Evolutionary conservation across 805 yeast genomes (phyloP), one percentile per base, ranked within the genome.

Genomic region (Kazachstania psychrophila): DNA sequence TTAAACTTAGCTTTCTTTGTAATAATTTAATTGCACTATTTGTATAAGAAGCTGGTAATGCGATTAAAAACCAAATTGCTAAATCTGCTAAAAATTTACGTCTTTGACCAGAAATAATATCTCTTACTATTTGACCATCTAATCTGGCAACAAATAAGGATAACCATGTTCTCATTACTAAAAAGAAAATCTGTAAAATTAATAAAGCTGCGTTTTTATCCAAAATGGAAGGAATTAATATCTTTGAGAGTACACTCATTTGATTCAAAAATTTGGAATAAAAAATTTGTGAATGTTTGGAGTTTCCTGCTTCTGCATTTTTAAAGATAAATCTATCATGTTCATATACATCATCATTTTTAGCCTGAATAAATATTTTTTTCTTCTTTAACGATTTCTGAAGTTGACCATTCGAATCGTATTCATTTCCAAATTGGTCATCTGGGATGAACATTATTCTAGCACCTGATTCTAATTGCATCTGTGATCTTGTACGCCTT

Each of bases 111-210:
- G 86, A 79, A 47, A 88, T 85, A 52, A 88, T 73, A 58, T 87
- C 89, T 56, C 83, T 79, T 31, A 87, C 95, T 34, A 88, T 81
- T 56, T 83, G 89, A 49, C 96, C 96, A 58, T 88, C 97, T 34
- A 88, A 66, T 54, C 80, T 79, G 4, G 97, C 94, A 23, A 88
- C 86, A 40, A 87, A 62, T 38, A 88, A 67, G 20, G 92, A 80
- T 41, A 88, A 68, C 81, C 88, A 88, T 1, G 97, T 88, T 59
- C 97, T 69, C 45, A 85, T 68, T 16, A 85, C 65, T 28, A 88
- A 67, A 47, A 86, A 82, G 42, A 75, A 65, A 39, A 88, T 75
- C 52, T 88, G 95, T 6, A 84, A 66, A 3, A 73, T 57, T 29
- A 88, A 61, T 32, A 84, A 61, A 14, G 74, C 68, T 0, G 86